These are phyloP conservation scores for Xylaria castorea DNA, from an alignment of 495 filamentous ascomycete genomes.

Conservation along the genomic window DNA sequence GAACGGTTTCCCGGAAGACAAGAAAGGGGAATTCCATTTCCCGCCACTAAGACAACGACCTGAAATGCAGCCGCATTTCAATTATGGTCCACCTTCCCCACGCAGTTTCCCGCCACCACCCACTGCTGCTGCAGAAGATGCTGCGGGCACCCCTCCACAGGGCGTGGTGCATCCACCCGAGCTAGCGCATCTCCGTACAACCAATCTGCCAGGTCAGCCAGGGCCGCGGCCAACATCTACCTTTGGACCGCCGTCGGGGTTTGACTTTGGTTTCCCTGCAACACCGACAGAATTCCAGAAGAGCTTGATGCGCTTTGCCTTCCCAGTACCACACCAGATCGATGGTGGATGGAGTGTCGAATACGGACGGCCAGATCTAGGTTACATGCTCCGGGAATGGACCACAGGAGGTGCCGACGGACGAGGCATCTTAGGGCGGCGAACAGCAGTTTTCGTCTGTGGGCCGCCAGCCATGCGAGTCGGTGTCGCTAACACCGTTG, in stretches of 20 bases:
- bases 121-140: constrained; percentile 16
- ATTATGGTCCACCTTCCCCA: constrained; percentile 58
- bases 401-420: constrained; percentile 65
- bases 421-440: constrained; percentile 72
- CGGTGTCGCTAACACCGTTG: constrained; percentile 84
- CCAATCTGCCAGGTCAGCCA: constrained; percentile 44
- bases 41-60: constrained; percentile 52
- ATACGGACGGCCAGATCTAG: constrained; percentile 89
- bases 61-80: constrained; percentile 55
- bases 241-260: constrained; percentile 58
- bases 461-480: constrained; percentile 86
- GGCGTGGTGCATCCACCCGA: constrained; percentile 49
- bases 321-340: constrained; percentile 68
- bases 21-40: constrained; percentile 61
- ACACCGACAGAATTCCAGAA: constrained; percentile 82
- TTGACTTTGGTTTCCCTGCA: constrained; percentile 78
- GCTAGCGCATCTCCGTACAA: constrained; percentile 59
- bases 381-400: constrained; percentile 81
- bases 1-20: constrained; percentile 39
- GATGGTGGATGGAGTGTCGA: constrained; percentile 88
- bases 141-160: constrained; percentile 22
- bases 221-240: constrained; percentile 49
- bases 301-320: constrained; percentile 85
- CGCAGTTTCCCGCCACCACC: constrained; percentile 34
- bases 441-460: constrained; percentile 94